Conservation (phyloP, 495 filamentous ascomycete species). For the Parathielavia appendiculata region DNA sequence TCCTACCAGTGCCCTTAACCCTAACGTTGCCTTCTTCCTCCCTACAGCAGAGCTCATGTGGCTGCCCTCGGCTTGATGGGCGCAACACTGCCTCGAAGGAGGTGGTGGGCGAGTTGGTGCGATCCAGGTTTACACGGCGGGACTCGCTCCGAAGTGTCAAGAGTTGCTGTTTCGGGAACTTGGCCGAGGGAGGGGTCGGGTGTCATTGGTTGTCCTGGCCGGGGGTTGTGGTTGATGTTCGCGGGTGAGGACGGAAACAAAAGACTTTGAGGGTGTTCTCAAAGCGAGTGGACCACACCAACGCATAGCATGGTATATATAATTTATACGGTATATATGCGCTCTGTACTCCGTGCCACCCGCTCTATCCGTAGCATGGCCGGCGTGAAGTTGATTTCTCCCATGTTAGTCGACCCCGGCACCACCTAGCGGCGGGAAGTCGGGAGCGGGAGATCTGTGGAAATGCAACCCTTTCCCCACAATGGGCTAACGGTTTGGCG, state of each 20-base stretch:
- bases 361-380: too few species aligned
- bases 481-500: background rate
- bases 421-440: background rate
- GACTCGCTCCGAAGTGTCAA: constrained; percentile 5
- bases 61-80: background rate
- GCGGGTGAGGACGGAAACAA: background rate
- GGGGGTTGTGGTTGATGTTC: background rate
- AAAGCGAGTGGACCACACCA: too few species aligned
- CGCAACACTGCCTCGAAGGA: background rate
- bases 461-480: constrained; percentile 12
- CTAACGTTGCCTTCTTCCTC: too few species aligned
- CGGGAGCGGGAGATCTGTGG: constrained; percentile 1
- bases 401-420: background rate
- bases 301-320: too few species aligned
- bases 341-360: too few species aligned
- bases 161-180: constrained; percentile 6
- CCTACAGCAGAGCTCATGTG: background rate
- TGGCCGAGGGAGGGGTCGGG: background rate
- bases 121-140: constrained; percentile 9
- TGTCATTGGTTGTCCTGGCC: constrained; percentile 4
- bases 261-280: background rate
- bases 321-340: too few species aligned
- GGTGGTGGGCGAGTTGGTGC: background rate
- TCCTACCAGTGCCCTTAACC: too few species aligned
- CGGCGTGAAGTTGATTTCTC: background rate